A percentile compares a stretch with the other conserved stretches of the same genome.
Evolutionary conservation across 1,284 basidiomycete species (phyloP).

Genomic region (Puccinia novopanici): DNA sequence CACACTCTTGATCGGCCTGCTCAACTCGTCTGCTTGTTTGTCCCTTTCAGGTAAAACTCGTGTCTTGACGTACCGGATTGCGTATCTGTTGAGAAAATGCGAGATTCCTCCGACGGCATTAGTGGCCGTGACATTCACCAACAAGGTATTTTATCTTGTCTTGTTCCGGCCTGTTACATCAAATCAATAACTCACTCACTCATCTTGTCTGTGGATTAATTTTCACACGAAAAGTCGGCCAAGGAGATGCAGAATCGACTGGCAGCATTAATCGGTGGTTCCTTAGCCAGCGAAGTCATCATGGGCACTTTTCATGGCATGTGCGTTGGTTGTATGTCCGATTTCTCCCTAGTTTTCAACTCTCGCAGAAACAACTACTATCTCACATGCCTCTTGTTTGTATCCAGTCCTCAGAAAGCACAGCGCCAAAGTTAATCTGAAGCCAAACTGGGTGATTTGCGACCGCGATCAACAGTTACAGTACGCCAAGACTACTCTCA

Average conservation of each 20-base stretch:
- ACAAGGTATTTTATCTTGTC: constrained; percentile 62
- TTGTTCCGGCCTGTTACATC: background rate
- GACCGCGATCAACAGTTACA: constrained; percentile 47
- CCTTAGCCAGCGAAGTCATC: constrained; percentile 67
- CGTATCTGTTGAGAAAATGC: constrained; percentile 67
- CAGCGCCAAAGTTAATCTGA: background rate
- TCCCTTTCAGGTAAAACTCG: constrained; percentile 62
- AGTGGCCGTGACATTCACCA: constrained; percentile 60
- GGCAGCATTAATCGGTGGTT: constrained; percentile 70
- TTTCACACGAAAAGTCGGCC: constrained; percentile 80
- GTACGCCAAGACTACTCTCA: constrained; percentile 67
- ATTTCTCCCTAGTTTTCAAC: constrained; percentile 67
- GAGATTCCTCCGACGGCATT: constrained; percentile 53
- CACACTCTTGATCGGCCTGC: background rate
- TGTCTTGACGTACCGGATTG: constrained; percentile 78
- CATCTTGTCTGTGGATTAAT: background rate
- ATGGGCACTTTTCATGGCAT: constrained; percentile 78
- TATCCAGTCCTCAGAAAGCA: constrained; percentile 15
- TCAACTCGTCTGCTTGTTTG: background rate
- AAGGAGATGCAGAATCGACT: constrained; percentile 82
- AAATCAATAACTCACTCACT: background rate
- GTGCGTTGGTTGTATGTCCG: constrained; percentile 71
- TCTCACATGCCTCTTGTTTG: constrained; percentile 69
- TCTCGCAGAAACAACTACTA: constrained; percentile 67
- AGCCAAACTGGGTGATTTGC: constrained; percentile 15